Evolutionary conservation across 441 rosid species (phyloP), one percentile per base, ranked within the genome.

Genomic region (Brassica hybrid): DNA sequence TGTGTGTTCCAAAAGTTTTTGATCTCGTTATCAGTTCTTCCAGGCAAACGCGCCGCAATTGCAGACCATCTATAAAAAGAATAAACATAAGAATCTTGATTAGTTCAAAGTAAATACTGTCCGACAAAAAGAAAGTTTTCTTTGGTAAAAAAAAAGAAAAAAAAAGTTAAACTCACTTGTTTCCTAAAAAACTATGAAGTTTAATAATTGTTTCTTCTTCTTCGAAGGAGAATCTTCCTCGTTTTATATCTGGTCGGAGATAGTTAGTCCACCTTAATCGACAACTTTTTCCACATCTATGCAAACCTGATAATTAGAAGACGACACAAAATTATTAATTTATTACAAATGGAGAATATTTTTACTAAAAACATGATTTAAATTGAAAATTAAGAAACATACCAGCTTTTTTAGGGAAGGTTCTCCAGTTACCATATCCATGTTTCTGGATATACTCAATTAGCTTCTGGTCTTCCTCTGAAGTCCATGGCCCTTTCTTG

Each of bases 1-100:
- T 94, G 94, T 2, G 98, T 94, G 84, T 94, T 94, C 98, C 98
- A 94, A 36, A 86, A 92, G 72, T 94, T 94, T 77, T 94, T 94
- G 61, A 94, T 94, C 68, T 94, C 98, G 13, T 94, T 92, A 64
- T 94, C 98, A 0, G 98, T 94, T 81, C 98, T 82, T 76, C 98
- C 97, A 0, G 98, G 97, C 75, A 94, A 84, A 8, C 92, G 90
- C 65, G 91, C 88, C 27, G 99, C 99, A 71, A 94, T 94, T 0
- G 94, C 87, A 0, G 99, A 94, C 99, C 99, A 94, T 80, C 97
- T 94, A 75, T 30, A 7, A 5, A 36, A 30, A 59, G 6, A 27
- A 27, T 27, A 75, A 27, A 65, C 38, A 6, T 71, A 58, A 75
- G 72, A 43, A 74, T 64, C 65, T 69, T 63, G 52, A 73, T 66